Percentiles rank a stretch among this genome's conserved stretches.
These are phyloP conservation scores for Aspergillus sp. DNA, from an alignment of 2,329 filamentous ascomycete species.

Conservation along the genomic window DNA sequence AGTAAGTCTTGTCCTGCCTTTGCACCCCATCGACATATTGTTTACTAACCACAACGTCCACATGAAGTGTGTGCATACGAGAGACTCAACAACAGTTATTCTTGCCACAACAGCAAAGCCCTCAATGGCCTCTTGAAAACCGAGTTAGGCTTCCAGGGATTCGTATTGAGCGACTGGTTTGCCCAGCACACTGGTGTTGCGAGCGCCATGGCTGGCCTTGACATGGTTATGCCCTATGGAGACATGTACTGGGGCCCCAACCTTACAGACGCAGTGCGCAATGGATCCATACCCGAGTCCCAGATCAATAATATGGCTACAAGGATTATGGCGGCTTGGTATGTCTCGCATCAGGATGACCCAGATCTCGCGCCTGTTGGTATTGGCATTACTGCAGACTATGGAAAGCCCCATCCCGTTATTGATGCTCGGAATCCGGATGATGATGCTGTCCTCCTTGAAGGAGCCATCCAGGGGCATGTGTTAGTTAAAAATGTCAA, in stretches of 20 bases:
- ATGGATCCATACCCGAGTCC: constrained; percentile 56
- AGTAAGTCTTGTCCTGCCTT: too few species aligned
- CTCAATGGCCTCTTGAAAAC: constrained; percentile 75
- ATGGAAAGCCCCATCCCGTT: constrained; percentile 7
- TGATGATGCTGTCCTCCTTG: constrained; percentile 37
- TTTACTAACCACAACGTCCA: constrained; percentile 24
- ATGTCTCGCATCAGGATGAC: background rate
- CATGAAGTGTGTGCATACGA: constrained; percentile 58
- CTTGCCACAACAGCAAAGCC: constrained; percentile 74
- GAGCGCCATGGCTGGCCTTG: constrained; percentile 25
- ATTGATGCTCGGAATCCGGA: constrained; percentile 51
- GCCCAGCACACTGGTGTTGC: constrained; percentile 62
- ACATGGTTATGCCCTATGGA: constrained; percentile 25
- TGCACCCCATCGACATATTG: too few species aligned
- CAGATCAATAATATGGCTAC: constrained; percentile 63
- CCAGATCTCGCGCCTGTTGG: constrained; percentile 3
- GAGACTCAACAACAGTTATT: constrained; percentile 76
- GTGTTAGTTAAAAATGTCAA: constrained; percentile 56
- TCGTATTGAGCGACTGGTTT: constrained; percentile 78
- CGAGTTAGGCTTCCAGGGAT: constrained; percentile 73
- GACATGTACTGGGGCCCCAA: constrained; percentile 23
- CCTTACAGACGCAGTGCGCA: constrained; percentile 53
- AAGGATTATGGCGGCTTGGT: constrained; percentile 14
- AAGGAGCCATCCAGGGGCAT: constrained; percentile 58
- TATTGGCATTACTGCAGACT: too few species aligned